Base-by-base conservation (phyloP, 495 filamentous ascomycete genomes). In the Aspergillus ellipticus region DNA sequence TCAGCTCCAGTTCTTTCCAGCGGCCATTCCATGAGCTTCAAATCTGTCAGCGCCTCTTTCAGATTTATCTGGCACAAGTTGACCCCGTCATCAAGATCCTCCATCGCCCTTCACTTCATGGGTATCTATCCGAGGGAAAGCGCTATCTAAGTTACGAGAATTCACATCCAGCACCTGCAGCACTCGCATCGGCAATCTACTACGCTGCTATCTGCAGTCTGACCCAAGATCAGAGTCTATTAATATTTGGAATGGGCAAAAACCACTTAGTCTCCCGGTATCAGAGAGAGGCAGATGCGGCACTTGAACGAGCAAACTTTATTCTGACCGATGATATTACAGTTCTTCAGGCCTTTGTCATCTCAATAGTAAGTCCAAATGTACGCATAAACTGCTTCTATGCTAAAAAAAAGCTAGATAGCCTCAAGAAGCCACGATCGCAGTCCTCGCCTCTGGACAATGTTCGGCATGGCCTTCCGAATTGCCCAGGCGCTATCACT, bases 21-120 rank as follows among this genome's bases (percentile, higher is more conserved):
- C 5, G 1, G 10, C 10, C 9, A 4, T 29, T 10, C 17, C 2
- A 48, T 26, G 15, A 4, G 8, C 8, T 4, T 49, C 20, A 35
- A 73, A 77, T 51, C 55, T 82, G n/a, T 79, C 81, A 62, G 71
- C 79, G 6, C 81, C 76, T 56, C 1, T 2, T 46, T 10, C 16
- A 57, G 8, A 37, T 57, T 17, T 57, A 20, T 76, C 9, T 42
- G 0, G 11, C 13, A 0, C 45, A 42, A 2, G 31, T 55, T 10
- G 31, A 55, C 17, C 53, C 53, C 2, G 42, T 55, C 19, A 13
- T 33, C 9, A 33, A 33, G 31, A 33, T 33, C 6, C 2, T 33
- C 2, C 31, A 33, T 33, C 3, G 31, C 13, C 31, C 31, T 13
- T 33, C 31, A 33, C 31, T 33, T 33, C 31, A 1, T 8, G 2